Conservation (phyloP, 306 rosid species). For the Acacia melanoxylon region DNA sequence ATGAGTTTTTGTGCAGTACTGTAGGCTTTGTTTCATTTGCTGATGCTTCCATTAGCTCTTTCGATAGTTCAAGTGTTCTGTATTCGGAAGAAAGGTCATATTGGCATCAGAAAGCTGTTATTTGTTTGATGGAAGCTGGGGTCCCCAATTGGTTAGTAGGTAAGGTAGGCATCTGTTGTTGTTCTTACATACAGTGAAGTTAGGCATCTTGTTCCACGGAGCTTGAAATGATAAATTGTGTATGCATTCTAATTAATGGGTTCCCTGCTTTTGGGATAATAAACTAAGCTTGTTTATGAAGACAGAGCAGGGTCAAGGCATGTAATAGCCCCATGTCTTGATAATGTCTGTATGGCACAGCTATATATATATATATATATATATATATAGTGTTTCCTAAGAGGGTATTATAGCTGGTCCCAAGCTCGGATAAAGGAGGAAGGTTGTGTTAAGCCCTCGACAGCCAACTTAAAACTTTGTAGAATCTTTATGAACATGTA, state of each 20-base stretch:
- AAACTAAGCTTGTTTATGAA: not conserved
- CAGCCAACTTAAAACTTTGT: no score
- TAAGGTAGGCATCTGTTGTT: conserved; percentile 82
- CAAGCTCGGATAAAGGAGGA: no score
- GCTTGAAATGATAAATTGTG: conserved; percentile 20
- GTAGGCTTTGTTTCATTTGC: conserved; percentile 40
- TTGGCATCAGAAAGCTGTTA: conserved; percentile 94
- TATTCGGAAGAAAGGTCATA: conserved; percentile 60
- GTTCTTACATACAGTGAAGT: conserved; percentile 40
- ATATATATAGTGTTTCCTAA: not conserved
- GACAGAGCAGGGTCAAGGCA: not conserved
- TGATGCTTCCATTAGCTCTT: conserved; percentile 50
- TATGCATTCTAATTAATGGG: conserved; percentile 11
- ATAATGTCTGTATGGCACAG: not conserved
- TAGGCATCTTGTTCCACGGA: conserved; percentile 35
- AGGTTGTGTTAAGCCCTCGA: no score
- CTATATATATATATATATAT: not conserved
- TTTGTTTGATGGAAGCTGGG: conserved; percentile 98
- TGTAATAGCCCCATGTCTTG: not conserved
- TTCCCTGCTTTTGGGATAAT: conserved; percentile 6
- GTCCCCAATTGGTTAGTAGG: conserved; percentile 99
- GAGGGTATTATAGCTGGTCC: no score
- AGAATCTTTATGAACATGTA: no score
- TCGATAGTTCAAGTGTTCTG: conserved; percentile 58
- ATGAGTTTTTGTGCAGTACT: conserved; percentile 55